Evolutionary conservation across 2,329 filamentous ascomycete genomes (phyloP).

Genomic region (Trichoderma sp.): DNA sequence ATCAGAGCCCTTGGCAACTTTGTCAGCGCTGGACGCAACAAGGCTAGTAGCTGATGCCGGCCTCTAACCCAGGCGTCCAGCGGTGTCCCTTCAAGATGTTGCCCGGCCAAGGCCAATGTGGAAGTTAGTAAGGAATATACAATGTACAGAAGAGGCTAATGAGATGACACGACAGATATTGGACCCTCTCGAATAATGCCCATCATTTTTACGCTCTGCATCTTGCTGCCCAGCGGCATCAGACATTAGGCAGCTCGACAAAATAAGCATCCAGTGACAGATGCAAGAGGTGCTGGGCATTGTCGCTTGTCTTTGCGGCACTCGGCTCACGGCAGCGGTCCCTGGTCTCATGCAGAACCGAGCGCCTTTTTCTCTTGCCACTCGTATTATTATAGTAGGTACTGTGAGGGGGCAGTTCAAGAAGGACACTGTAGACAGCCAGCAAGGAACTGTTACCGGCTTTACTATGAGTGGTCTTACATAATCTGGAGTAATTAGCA

Average conservation of each 20-base stretch:
- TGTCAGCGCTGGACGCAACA: constrained; percentile 7
- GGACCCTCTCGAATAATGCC: background rate
- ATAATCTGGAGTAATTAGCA: background rate
- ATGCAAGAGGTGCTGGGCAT: background rate
- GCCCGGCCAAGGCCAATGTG: background rate
- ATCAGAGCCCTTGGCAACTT: background rate
- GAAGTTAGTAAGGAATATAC: background rate
- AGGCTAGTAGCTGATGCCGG: background rate
- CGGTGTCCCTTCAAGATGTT: background rate
- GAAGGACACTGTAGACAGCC: background rate
- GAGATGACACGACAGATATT: background rate
- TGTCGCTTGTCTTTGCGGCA: background rate
- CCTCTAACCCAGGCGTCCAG: background rate
- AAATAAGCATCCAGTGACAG: background rate
- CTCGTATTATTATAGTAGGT: background rate
- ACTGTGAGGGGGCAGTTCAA: background rate
- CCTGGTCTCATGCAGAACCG: background rate
- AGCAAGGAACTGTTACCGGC: no score
- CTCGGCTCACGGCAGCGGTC: background rate
- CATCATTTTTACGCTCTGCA: background rate
- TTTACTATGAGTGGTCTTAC: no score
- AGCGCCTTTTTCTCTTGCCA: background rate
- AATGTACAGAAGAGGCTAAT: background rate
- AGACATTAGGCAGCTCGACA: background rate
- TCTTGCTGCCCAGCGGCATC: background rate